phyloP scores from a whole-genome alignment of 495 filamentous ascomycete genomes.

The Platismatia glauca region DNA sequence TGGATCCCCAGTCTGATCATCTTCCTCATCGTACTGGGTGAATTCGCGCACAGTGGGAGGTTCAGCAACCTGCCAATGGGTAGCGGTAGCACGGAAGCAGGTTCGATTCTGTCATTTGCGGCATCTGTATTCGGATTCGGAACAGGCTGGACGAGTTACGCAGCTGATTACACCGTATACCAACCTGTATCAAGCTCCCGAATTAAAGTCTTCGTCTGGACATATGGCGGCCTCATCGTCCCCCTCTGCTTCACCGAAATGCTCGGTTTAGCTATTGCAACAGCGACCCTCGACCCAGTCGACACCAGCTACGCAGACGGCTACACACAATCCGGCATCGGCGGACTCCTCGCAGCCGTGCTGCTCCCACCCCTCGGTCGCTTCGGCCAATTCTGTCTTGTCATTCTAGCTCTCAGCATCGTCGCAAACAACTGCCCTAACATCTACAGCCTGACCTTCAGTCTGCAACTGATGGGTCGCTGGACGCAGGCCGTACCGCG shows the following conservation, averaged over 20 bases:
- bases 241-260: conserved; percentile 72
- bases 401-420: conserved; percentile 70
- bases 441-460: conserved; percentile 73
- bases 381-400: conserved; percentile 77
- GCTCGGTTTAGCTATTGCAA: conserved; percentile 65
- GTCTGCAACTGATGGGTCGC: conserved; percentile 60
- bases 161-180: conserved; percentile 79
- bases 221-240: conserved; percentile 60
- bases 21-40: conserved; percentile 66
- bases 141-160: conserved; percentile 71
- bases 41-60: conserved; percentile 64
- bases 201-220: conserved; percentile 56
- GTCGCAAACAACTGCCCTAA: conserved; percentile 85
- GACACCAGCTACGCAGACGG: conserved; percentile 49
- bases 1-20: conserved; percentile 73
- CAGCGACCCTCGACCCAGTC: conserved; percentile 46
- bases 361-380: conserved; percentile 57
- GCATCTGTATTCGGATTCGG: conserved; percentile 69
- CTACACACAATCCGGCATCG: conserved; percentile 54
- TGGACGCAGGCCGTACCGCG: conserved; percentile 62
- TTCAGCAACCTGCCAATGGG: conserved; percentile 60
- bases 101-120: conserved; percentile 60
- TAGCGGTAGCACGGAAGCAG: conserved; percentile 53
- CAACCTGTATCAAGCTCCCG: conserved; percentile 55
- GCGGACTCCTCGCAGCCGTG: conserved; percentile 61